Evolutionary conservation across 2,329 filamentous ascomycete genomes (phyloP).

Genomic region (Dryadomyces quercivorus): DNA sequence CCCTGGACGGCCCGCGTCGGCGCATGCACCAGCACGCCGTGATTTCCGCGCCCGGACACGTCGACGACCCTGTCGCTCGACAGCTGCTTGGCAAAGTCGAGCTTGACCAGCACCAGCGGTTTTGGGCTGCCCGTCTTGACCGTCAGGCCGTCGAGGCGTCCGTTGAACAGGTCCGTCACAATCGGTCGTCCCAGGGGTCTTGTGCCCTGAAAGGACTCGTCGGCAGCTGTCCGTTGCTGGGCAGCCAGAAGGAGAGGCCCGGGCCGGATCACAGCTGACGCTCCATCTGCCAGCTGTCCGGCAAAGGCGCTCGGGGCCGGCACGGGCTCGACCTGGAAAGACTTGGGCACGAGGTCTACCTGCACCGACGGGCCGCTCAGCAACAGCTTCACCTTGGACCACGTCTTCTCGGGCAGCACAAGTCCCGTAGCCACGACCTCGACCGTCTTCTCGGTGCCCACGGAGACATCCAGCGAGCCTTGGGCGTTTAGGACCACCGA

Average conservation of each 20-base stretch:
- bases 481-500: neutral
- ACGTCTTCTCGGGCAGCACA: neutral
- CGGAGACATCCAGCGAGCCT: neutral
- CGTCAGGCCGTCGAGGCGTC: constrained; percentile 1
- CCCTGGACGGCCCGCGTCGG: constrained; percentile 3
- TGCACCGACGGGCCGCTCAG: neutral
- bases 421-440: neutral
- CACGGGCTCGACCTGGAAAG: neutral
- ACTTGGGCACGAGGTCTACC: neutral
- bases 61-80: constrained; percentile 1
- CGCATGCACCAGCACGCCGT: constrained; percentile 2
- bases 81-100: constrained; percentile 3
- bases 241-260: neutral
- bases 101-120: neutral
- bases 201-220: neutral
- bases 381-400: neutral
- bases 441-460: neutral
- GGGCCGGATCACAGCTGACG: neutral
- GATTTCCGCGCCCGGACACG: neutral
- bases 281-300: neutral
- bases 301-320: neutral
- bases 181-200: neutral
- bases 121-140: neutral
- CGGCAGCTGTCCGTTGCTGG: neutral
- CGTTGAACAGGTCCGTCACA: constrained; percentile 4